Conservation (phyloP, 306 rosid species). For the Quercus bicolor region DNA sequence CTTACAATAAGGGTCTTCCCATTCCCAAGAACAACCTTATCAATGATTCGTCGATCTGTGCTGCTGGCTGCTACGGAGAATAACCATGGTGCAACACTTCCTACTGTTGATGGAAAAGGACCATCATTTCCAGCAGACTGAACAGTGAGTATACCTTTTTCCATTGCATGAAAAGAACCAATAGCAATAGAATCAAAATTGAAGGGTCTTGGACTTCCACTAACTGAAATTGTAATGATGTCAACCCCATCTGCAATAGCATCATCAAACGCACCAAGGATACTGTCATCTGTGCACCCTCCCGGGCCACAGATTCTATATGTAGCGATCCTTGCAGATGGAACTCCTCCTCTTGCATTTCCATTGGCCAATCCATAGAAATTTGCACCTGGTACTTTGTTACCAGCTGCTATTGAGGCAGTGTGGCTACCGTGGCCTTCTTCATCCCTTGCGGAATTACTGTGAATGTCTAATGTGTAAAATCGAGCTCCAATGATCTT, state of each 20-base stretch:
- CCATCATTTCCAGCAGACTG: conserved; percentile 34
- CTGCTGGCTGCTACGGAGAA: conserved; percentile 19
- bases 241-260: conserved; percentile 48
- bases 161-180: conserved; percentile 44
- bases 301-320: background rate
- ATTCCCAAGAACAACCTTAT: conserved; percentile 23
- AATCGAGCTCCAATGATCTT: conserved; percentile 27
- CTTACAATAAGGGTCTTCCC: background rate
- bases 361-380: conserved; percentile 17
- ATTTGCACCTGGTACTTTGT: background rate
- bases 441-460: conserved; percentile 1
- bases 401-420: conserved; percentile 25
- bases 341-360: conserved; percentile 21
- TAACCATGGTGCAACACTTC: conserved; percentile 27
- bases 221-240: conserved; percentile 21
- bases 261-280: conserved; percentile 41
- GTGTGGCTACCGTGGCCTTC: conserved; percentile 30
- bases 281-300: background rate
- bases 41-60: conserved; percentile 3
- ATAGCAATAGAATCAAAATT: conserved; percentile 1
- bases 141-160: conserved; percentile 32
- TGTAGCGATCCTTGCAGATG: conserved; percentile 23
- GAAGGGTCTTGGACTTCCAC: background rate
- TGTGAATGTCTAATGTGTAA: background rate
- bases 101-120: background rate